Conservation (phyloP, 805 yeast species). For the Metschnikowia koreensis region DNA sequence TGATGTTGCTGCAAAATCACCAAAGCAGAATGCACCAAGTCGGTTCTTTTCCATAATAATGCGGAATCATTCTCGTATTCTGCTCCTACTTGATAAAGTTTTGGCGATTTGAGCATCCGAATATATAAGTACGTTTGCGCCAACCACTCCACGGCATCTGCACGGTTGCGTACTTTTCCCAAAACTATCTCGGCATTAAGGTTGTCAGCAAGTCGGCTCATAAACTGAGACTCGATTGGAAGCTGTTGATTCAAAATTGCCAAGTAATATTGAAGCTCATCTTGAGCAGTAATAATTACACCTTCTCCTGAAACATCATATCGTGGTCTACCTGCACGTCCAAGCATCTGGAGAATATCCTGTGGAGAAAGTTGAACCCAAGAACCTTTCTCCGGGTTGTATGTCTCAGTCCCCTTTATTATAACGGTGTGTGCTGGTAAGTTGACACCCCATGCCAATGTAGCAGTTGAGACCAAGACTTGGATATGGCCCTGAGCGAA, state of each 20-base stretch:
- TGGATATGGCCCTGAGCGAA: conserved; percentile 87
- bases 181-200: conserved; percentile 84
- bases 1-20: conserved; percentile 51
- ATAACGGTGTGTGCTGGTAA: conserved; percentile 79
- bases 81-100: conserved; percentile 69
- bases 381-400: conserved; percentile 83
- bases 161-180: conserved; percentile 59
- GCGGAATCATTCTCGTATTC: conserved; percentile 51
- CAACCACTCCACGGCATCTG: conserved; percentile 79
- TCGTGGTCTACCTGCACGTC: conserved; percentile 96
- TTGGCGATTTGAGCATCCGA: conserved; percentile 74
- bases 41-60: conserved; percentile 54
- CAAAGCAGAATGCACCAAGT: conserved; percentile 77
- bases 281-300: conserved; percentile 82
- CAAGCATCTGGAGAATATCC: conserved; percentile 94
- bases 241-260: conserved; percentile 88
- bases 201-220: conserved; percentile 66
- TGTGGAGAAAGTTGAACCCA: conserved; percentile 95
- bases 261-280: conserved; percentile 81
- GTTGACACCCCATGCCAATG: conserved; percentile 85
- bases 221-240: conserved; percentile 87
- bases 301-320: conserved; percentile 94
- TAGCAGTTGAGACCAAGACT: conserved; percentile 77
- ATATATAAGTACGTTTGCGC: conserved; percentile 75
- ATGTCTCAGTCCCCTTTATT: conserved; percentile 89